phyloP scores from a whole-genome alignment of 1,284 basidiomycete species.

The Schizophyllum amplum region DNA sequence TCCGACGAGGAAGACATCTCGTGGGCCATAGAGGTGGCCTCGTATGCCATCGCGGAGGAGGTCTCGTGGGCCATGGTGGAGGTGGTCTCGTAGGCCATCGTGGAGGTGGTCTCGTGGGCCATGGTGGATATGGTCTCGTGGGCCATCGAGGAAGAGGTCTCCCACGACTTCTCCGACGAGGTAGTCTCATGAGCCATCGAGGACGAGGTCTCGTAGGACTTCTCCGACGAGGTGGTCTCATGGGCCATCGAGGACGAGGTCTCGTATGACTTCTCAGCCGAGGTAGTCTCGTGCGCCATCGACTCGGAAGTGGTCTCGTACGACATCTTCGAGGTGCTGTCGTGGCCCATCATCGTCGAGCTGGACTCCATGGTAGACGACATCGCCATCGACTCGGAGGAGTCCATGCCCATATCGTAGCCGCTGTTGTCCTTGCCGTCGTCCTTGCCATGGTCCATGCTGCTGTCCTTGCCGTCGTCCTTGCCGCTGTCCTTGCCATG shows the following conservation, averaged over 20 bases:
- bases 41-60: slow-evolving; percentile 52
- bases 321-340: slow-evolving; percentile 8
- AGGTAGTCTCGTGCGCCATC: slow-evolving; percentile 6
- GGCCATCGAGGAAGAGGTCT: slow-evolving; percentile 1
- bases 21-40: too few relatives aligned
- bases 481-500: too few relatives aligned
- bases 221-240: slow-evolving; percentile 12
- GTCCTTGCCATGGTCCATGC: slow-evolving; percentile 5
- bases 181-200: neutral
- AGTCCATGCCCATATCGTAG: neutral
- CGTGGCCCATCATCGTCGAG: slow-evolving; percentile 14
- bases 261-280: neutral
- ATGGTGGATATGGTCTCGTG: slow-evolving; percentile 8
- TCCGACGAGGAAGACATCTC: too few relatives aligned
- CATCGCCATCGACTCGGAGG: slow-evolving; percentile 5
- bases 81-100: slow-evolving; percentile 21
- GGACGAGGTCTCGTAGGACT: neutral
- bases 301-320: slow-evolving; percentile 7
- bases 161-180: neutral
- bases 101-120: slow-evolving; percentile 16
- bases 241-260: slow-evolving; percentile 23
- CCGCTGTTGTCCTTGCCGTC: slow-evolving; percentile 16
- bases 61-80: slow-evolving; percentile 38
- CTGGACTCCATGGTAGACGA: slow-evolving; percentile 2
- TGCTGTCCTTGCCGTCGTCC: neutral